A percentile compares a stretch with the other conserved stretches of the same genome.
phyloP scores from a whole-genome alignment of 1,284 basidiomycete genomes.

The Ceratobasidium sp. region DNA sequence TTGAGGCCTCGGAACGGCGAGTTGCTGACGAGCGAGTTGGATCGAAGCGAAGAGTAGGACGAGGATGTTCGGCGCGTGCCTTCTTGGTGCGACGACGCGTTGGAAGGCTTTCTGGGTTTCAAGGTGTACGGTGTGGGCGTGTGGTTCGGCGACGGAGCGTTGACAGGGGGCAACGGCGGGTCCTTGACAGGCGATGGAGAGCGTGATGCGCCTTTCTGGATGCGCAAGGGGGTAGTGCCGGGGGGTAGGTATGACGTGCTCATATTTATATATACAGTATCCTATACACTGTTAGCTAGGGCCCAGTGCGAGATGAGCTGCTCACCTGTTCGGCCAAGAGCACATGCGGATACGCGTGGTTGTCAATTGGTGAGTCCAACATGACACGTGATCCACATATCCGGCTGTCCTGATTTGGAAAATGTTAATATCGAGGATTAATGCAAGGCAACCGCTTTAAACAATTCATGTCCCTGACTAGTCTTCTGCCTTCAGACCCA shows the following conservation, averaged over 20 bases:
- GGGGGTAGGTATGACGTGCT: conserved; percentile 22
- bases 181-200: conserved; percentile 34
- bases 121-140: conserved; percentile 29
- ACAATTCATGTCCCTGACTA: background rate
- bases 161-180: background rate
- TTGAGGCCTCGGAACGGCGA: conserved; percentile 77
- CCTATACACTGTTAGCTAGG: background rate
- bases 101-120: conserved; percentile 28
- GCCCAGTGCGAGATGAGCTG: background rate
- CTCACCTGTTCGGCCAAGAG: conserved; percentile 3
- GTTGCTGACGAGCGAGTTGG: conserved; percentile 84
- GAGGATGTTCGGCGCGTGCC: conserved; percentile 68
- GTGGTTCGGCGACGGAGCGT: background rate
- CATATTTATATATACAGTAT: background rate
- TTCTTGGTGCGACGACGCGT: conserved; percentile 51
- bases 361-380: conserved; percentile 33
- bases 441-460: too few relatives aligned
- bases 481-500: too few relatives aligned
- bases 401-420: background rate
- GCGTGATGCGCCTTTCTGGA: conserved; percentile 32
- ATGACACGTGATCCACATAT: conserved; percentile 15
- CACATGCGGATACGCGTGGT: conserved; percentile 16
- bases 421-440: too few relatives aligned
- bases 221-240: conserved; percentile 33
- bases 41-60: conserved; percentile 82